phyloP scores from a whole-genome alignment of 75 land plant species.

The Cunninghamia lanceolata region DNA sequence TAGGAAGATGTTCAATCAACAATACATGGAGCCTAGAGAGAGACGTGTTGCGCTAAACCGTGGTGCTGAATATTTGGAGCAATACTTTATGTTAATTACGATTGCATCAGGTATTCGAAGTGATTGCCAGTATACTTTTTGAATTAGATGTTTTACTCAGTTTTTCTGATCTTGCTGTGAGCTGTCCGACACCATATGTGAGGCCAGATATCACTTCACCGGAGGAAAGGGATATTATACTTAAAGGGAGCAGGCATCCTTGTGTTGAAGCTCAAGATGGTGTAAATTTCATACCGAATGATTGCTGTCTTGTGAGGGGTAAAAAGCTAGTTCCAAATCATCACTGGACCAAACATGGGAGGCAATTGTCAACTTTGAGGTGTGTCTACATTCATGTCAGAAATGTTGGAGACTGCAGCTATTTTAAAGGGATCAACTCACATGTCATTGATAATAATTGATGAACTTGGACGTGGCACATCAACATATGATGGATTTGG shows the following conservation, averaged over 20 bases:
- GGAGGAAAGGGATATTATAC: constrained; percentile 79
- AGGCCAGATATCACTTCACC: constrained; percentile 81
- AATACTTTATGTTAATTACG: too few relatives aligned
- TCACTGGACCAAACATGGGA: constrained; percentile 99
- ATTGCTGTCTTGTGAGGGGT: constrained; percentile 91
- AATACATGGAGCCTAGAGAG: too few relatives aligned
- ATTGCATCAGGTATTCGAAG: too few relatives aligned
- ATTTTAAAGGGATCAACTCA: constrained; percentile 90
- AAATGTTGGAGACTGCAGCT: constrained; percentile 97
- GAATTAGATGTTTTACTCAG: too few relatives aligned
- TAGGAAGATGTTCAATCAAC: too few relatives aligned
- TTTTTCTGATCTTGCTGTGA: constrained; percentile 60
- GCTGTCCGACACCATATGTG: constrained; percentile 83
- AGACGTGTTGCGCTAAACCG: too few relatives aligned
- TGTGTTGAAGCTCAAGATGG: constrained; percentile 99
- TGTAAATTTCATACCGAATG: constrained; percentile 95
- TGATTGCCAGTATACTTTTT: too few relatives aligned
- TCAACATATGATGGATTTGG: constrained; percentile 99
- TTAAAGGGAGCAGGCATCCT: constrained; percentile 95
- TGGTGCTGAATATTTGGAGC: too few relatives aligned
- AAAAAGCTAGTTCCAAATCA: constrained; percentile 96
- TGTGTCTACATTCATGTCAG: constrained; percentile 98
- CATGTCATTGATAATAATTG: constrained; percentile 87
- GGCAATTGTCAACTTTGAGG: constrained; percentile 92
- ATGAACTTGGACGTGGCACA: constrained; percentile 97